Evolutionary conservation across 2,329 filamentous ascomycete genomes (phyloP), one percentile per base, ranked within the genome.

Genomic region (Apiospora rasikravindrae): DNA sequence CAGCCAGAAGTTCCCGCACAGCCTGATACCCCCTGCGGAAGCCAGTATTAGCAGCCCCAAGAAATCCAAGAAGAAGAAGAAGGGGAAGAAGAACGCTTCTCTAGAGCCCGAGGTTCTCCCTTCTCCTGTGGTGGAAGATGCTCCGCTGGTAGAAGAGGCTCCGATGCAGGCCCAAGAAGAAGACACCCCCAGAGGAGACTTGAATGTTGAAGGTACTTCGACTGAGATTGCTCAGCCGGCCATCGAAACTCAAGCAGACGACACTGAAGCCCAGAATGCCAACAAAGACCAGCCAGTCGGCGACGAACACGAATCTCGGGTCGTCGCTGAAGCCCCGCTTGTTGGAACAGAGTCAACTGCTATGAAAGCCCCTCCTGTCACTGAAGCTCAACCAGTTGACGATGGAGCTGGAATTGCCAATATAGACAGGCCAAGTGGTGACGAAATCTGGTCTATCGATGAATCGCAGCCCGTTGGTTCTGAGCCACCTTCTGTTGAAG

Each of bases 61-160:
- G 77, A 85, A 84, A 69, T 81, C 82, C 40, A 84, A 84, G 76
- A 83, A 83, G 66, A 71, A 67, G 45, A 70, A 70, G 68, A 84
- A 85, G 73, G 78, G 77, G 7, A 77, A 80, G 64, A 74, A 75
- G 40, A 74, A 61, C 45, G 69, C 14, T 49, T 73, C 19, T 45
- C 67, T 10, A 67, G 53, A 68, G 44, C 29, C 19, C n/a, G 69
- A 73, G 13, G n/a, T 51, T 67, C n/a, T 37, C 42, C 37, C 68
- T 29, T 57, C 49, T 67, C 57, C 45, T 24, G 26, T 19, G 57
- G 40, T 42, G 26, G 53, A 69, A 33, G 68, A 69, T 8, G 45
- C 29, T 13, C 24, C 37, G 8, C 11, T 16, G 3, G 37, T 8
- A 49, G 26, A 33, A 69, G 61, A 49, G 1, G 2, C 37, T 2